Evolutionary conservation across 768 basidiomycete species (phyloP), one percentile per base, ranked within the genome.

Genomic region (Xanthoconium stramineum): DNA sequence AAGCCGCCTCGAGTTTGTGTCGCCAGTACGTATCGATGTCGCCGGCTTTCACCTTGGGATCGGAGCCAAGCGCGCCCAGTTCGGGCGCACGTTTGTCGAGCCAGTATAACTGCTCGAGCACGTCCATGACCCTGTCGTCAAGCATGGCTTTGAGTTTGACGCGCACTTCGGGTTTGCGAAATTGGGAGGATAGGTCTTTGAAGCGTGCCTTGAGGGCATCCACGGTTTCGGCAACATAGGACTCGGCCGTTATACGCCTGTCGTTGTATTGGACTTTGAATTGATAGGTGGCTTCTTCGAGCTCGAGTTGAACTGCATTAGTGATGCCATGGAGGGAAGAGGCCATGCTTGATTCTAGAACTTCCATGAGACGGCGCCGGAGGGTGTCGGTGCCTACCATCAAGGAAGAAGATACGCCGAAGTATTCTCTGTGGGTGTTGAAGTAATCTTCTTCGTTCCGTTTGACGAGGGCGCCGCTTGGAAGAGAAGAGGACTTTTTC

Each of bases 201-300:
- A 99, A 96, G 43, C 88, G 84, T 0, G 81, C 80, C 75, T 99
- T 99, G 59, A 99, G 83, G 7, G 82, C 78, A 67, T 99, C 97
- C 73, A 98, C 88, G 3, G 95, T 94, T 74, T 98, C 97, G 8
- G 97, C 95, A 47, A 99, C 92, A 69, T 99, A 99, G 2, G 93
- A 94, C 71, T 99, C 97, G 12, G 97, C 87, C 1, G 91, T 89
- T 57, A 98, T 91, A 24, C 92, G 83, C 24, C 93, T 86, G 74
- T 99, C 97, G 68, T 99, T 99, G 75, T 92, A 93, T 70, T 95
- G 89, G 3, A 99, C 97, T 74, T 99, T 99, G 83, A 99, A 99
- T 72, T 98, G 97, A 71, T 99, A 99, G 13, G 87, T 88, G 3
- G 97, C 87, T 66, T 98, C 97, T 72, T 99, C 97, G 10, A 99